A percentile compares a stretch with the other conserved stretches of the same genome.
These are phyloP conservation scores for Amanita brunnescens DNA, from an alignment of 768 basidiomycete genomes.

Conservation along the genomic window DNA sequence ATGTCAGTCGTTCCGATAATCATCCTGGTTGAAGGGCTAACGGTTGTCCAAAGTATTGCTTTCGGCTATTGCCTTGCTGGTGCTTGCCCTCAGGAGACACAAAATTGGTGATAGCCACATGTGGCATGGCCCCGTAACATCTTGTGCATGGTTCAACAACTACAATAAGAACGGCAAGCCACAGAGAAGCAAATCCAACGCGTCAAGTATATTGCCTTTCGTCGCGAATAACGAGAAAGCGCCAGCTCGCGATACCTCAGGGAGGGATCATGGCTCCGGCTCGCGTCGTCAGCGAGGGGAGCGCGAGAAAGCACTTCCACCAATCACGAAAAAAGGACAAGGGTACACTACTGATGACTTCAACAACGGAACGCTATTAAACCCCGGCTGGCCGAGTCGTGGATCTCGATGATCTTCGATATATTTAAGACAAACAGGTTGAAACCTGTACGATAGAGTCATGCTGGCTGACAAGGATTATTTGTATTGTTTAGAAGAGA, in stretches of 20 bases:
- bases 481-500: not conserved
- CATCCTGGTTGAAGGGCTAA: slow-evolving; percentile 8
- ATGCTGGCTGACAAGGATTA: not conserved
- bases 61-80: slow-evolving; percentile 27
- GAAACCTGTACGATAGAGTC: not conserved
- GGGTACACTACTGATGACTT: slow-evolving; percentile 11
- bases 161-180: slow-evolving; percentile 36
- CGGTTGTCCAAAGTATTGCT: slow-evolving; percentile 24
- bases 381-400: slow-evolving; percentile 8
- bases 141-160: slow-evolving; percentile 62
- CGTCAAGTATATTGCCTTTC: slow-evolving; percentile 25
- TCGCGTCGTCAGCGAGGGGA: not conserved
- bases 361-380: slow-evolving; percentile 9
- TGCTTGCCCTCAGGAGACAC: slow-evolving; percentile 34
- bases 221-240: not conserved
- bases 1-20: slow-evolving; percentile 31
- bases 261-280: not conserved
- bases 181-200: slow-evolving; percentile 26
- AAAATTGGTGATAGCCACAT: slow-evolving; percentile 41
- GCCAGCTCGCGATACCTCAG: not conserved
- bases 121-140: slow-evolving; percentile 65
- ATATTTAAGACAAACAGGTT: not conserved
- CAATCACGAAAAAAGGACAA: slow-evolving; percentile 16
- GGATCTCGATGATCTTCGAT: slow-evolving; percentile 16
- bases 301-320: slow-evolving; percentile 18